These are phyloP conservation scores for Blastobotrys persicus DNA, from an alignment of 1,139 yeast species.

Conservation along the genomic window DNA sequence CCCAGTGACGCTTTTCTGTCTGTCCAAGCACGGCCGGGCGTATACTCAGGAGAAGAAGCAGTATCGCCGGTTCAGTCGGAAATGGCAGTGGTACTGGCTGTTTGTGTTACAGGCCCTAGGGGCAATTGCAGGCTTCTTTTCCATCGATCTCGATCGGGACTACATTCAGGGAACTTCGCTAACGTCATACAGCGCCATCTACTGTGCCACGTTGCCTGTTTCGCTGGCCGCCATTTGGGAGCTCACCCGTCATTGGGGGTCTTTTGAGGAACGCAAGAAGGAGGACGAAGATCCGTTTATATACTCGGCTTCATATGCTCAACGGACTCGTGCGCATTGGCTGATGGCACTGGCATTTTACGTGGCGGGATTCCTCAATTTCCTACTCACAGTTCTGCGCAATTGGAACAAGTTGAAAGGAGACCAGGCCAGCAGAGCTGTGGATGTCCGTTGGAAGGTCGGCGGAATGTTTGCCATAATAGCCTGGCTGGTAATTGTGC, in stretches of 20 bases:
- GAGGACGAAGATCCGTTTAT: slow-evolving; percentile 29
- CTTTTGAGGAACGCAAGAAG: slow-evolving; percentile 30
- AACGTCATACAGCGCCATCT: slow-evolving; percentile 28
- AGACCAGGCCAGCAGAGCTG: slow-evolving; percentile 12
- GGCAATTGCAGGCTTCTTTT: slow-evolving; percentile 31
- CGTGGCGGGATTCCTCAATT: slow-evolving; percentile 24
- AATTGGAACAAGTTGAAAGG: slow-evolving; percentile 25
- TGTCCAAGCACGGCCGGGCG: slow-evolving; percentile 28
- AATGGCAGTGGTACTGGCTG: slow-evolving; percentile 35
- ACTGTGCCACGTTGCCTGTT: slow-evolving; percentile 26
- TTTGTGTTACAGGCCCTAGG: slow-evolving; percentile 26
- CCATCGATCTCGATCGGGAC: slow-evolving; percentile 32
- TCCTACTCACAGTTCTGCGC: slow-evolving; percentile 29
- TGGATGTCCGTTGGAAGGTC: slow-evolving; percentile 28
- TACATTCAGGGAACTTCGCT: slow-evolving; percentile 30
- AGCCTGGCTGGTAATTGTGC: slow-evolving; percentile 24
- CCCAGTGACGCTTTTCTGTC: slow-evolving; percentile 27
- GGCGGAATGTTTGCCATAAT: slow-evolving; percentile 27
- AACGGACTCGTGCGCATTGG: slow-evolving; percentile 23
- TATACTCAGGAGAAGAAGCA: slow-evolving; percentile 23
- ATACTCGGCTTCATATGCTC: slow-evolving; percentile 21
- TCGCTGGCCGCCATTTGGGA: slow-evolving; percentile 30
- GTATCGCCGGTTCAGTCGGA: slow-evolving; percentile 26
- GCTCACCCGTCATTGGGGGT: slow-evolving; percentile 32
- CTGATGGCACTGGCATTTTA: slow-evolving; percentile 28